Evolutionary conservation across 2,329 filamentous ascomycete genomes (phyloP).

Genomic region (Coniochaeta ligniaria): DNA sequence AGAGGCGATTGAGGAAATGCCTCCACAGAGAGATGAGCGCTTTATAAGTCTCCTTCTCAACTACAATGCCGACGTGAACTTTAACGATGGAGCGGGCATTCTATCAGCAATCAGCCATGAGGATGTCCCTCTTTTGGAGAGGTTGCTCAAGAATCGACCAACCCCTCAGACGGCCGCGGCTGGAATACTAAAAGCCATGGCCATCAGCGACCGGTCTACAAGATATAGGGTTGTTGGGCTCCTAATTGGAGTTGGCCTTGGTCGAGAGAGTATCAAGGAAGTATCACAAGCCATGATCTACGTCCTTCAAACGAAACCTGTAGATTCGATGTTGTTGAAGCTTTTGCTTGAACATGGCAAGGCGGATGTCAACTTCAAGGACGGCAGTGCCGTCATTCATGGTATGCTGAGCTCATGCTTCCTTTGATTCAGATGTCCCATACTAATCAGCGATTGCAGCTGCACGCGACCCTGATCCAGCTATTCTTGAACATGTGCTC

Average conservation of each 20-base stretch:
- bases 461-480: conserved; percentile 33
- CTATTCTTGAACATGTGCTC: conserved; percentile 40
- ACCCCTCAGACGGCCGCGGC: conserved; percentile 38
- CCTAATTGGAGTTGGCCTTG: conserved; percentile 37
- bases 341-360: conserved; percentile 42
- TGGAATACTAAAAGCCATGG: conserved; percentile 39
- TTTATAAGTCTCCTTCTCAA: conserved; percentile 45
- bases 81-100: conserved; percentile 42
- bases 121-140: conserved; percentile 37
- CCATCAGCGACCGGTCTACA: conserved; percentile 29
- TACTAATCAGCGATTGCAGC: conserved; percentile 19
- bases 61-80: conserved; percentile 47
- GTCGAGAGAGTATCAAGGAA: conserved; percentile 23
- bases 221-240: conserved; percentile 39
- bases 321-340: conserved; percentile 41
- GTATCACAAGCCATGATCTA: conserved; percentile 33
- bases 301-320: conserved; percentile 33
- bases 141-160: conserved; percentile 35
- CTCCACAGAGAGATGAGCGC: conserved; percentile 38
- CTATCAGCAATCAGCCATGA: conserved; percentile 38
- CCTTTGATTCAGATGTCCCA: neutral
- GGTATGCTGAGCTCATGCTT: conserved; percentile 16
- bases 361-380: conserved; percentile 44
- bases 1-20: conserved; percentile 41
- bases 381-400: conserved; percentile 32